Evolutionary conservation across 2,329 filamentous ascomycete species (phyloP).

Genomic region (Diaporthe citriasiana): DNA sequence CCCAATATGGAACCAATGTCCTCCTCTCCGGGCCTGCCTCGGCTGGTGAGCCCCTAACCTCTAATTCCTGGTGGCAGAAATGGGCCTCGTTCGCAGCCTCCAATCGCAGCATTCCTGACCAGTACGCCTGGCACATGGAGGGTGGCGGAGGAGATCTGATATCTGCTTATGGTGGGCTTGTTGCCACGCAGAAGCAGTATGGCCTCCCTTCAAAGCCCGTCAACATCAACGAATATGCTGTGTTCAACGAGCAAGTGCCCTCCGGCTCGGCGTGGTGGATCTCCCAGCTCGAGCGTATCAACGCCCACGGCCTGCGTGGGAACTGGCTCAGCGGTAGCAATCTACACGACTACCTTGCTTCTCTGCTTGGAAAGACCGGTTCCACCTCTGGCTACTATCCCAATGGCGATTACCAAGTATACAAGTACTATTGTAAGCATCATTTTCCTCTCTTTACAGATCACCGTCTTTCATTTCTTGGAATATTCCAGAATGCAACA

Average conservation of each 20-base stretch:
- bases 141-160: slow-evolving; percentile 50
- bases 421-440: slow-evolving; percentile 57
- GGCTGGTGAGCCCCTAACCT: slow-evolving; percentile 50
- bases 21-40: slow-evolving; percentile 57
- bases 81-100: slow-evolving; percentile 53
- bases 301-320: slow-evolving; percentile 58
- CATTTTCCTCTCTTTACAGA: not conserved
- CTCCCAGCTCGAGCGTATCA: slow-evolving; percentile 59
- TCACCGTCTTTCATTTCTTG: not conserved
- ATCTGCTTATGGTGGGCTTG: slow-evolving; percentile 47
- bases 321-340: slow-evolving; percentile 59
- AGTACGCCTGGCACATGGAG: slow-evolving; percentile 60
- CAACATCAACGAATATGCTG: slow-evolving; percentile 65
- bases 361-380: slow-evolving; percentile 53
- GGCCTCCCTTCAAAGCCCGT: slow-evolving; percentile 53
- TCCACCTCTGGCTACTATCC: slow-evolving; percentile 42
- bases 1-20: slow-evolving; percentile 41
- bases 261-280: slow-evolving; percentile 61
- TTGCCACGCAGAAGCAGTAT: slow-evolving; percentile 47
- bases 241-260: slow-evolving; percentile 56
- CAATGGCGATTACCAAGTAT: slow-evolving; percentile 58
- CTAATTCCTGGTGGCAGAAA: slow-evolving; percentile 57
- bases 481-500: not conserved
- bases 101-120: slow-evolving; percentile 57
- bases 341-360: slow-evolving; percentile 61